Conservation (phyloP, 2,329 filamentous ascomycete genomes). For the Teratosphaeria zuluensis region DNA sequence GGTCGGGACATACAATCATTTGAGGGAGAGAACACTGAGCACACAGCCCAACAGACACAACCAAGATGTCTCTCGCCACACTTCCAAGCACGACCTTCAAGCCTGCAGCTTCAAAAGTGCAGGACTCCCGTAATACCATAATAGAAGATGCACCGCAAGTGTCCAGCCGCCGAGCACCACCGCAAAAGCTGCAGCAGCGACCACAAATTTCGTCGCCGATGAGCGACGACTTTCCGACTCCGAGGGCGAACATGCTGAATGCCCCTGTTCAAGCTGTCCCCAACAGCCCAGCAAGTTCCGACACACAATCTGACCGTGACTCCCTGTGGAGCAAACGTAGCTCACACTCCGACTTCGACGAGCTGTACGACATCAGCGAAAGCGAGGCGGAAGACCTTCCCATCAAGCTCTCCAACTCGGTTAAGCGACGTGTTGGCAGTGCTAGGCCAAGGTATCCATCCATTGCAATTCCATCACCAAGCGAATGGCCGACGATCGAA, state of each 20-base stretch:
- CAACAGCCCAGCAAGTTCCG: conserved; percentile 54
- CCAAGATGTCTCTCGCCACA: conserved; percentile 37
- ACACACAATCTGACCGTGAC: conserved; percentile 27
- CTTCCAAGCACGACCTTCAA: conserved; percentile 43
- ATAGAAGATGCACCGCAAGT: conserved; percentile 45
- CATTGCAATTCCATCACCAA: conserved; percentile 49
- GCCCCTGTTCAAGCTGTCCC: conserved; percentile 10
- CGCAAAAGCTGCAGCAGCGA: conserved; percentile 26
- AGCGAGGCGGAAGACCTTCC: conserved; percentile 54
- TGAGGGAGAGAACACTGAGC: not conserved
- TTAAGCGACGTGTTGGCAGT: conserved; percentile 31
- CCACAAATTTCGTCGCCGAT: conserved; percentile 32
- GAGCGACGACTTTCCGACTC: conserved; percentile 52
- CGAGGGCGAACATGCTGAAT: conserved; percentile 12
- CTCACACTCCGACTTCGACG: conserved; percentile 67
- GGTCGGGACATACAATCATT: conserved; percentile 7
- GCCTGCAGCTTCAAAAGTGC: conserved; percentile 41
- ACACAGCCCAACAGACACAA: conserved; percentile 1
- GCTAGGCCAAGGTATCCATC: conserved; percentile 43
- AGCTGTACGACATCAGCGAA: conserved; percentile 79
- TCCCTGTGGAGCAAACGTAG: conserved; percentile 52
- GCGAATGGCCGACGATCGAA: conserved; percentile 48
- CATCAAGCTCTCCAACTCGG: conserved; percentile 43
- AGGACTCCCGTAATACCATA: conserved; percentile 51
- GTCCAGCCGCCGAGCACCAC: conserved; percentile 20